Base-by-base conservation (phyloP, 2,329 filamentous ascomycete species). In the Alternaria brassicicola region DNA sequence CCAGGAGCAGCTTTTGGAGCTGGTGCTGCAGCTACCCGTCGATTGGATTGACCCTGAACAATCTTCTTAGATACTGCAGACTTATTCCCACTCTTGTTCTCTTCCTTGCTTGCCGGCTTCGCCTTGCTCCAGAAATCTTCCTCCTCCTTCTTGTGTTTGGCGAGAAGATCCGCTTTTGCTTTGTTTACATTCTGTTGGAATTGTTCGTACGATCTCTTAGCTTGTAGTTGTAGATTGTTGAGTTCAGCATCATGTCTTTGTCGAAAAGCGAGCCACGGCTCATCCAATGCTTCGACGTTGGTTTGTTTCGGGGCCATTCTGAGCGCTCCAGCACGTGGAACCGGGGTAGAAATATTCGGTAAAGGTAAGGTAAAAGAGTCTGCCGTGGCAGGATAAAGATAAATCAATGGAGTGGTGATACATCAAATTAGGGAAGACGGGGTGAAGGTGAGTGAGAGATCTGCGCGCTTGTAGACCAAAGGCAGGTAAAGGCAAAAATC, bases 101-200 rank as follows among this genome's bases (percentile, higher is more conserved):
- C 30, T 12, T 17, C 28, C 10, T 17, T 21, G 2, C 13, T 4
- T 39, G 23, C 21, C 8, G 33, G 26, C n/a, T 25, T 38, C 2
- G 31, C 21, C 19, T 35, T 56, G 23, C 21, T 55, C 62, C 60
- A 61, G 30, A 67, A 61, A 0, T 52, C 35, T 2, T 48, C 19
- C 28, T 66, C 55, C 38, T 65, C 63, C 8, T 31, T 23, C 6
- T 21, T 10, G 15, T 67, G 63, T 4, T 23, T 57, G 4, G 46
- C 52, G 8, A 55, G 33, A 6, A 69, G 21, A 0, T 23, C 17
- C 1, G 23, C 17, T 21, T 36, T 31, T 15, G 28, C 39, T 1
- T 21, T 31, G 2, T 55, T 52, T 4, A 60, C 36, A 0, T 49
- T 17, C 4, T 17, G 6, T 5, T 48, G n/a, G 15, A 67, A 55